phyloP scores from a whole-genome alignment of 2,329 filamentous ascomycete genomes.

The Trichoderma arundinaceum region DNA sequence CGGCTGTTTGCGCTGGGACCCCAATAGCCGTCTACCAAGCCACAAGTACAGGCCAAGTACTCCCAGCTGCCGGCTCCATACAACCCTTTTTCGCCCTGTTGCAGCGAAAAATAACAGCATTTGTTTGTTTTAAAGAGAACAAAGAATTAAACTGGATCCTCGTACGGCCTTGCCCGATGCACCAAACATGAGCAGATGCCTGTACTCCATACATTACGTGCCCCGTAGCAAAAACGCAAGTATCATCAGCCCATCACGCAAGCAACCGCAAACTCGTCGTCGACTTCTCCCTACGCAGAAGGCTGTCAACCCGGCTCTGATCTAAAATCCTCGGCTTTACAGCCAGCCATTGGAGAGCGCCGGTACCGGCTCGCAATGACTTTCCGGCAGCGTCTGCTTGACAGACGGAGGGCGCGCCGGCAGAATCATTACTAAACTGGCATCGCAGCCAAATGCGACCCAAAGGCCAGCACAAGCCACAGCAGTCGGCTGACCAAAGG shows the following conservation, averaged over 20 bases:
- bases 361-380: slow-evolving; percentile 10
- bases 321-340: background rate
- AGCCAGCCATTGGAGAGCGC: background rate
- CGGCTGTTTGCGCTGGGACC: background rate
- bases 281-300: background rate
- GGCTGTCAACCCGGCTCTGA: background rate
- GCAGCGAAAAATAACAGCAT: too few species aligned
- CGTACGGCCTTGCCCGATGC: slow-evolving; percentile 24
- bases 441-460: background rate
- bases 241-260: slow-evolving; percentile 7
- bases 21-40: background rate
- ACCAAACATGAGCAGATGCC: background rate
- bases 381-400: background rate
- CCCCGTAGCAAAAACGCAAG: too few species aligned
- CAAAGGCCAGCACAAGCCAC: slow-evolving; percentile 10
- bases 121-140: background rate
- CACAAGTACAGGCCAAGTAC: slow-evolving; percentile 9
- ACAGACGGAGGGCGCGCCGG: slow-evolving; percentile 22
- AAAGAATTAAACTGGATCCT: slow-evolving; percentile 20
- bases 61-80: background rate
- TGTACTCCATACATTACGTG: background rate
- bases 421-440: background rate
- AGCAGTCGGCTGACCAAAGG: slow-evolving; percentile 19
- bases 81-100: background rate
- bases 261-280: background rate